Percentiles rank a stretch among this genome's conserved stretches.
Evolutionary conservation across 1,139 yeast genomes (phyloP).

Genomic region (Geotrichum histeridarum): DNA sequence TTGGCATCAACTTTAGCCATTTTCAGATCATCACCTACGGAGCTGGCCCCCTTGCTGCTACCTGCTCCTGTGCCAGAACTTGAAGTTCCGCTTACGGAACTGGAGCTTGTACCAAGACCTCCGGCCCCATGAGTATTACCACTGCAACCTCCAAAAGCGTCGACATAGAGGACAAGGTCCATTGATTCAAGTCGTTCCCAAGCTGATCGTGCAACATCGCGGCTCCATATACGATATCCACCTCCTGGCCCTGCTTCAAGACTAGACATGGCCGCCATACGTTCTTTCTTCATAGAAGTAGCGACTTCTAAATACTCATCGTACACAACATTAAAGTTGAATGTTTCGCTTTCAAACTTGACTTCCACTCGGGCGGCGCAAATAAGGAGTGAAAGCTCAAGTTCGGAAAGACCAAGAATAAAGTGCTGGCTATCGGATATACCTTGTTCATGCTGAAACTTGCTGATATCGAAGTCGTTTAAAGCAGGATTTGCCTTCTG

Average conservation of each 20-base stretch:
- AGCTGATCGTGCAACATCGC: constrained; percentile 34
- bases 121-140: constrained; percentile 6
- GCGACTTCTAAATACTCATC: constrained; percentile 66
- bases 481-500: constrained; percentile 37
- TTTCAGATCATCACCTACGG: constrained; percentile 31
- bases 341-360: constrained; percentile 49
- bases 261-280: constrained; percentile 33
- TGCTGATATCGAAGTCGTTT: constrained; percentile 36
- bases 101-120: not conserved
- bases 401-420: constrained; percentile 51
- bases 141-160: constrained; percentile 16
- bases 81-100: constrained; percentile 14
- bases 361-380: constrained; percentile 68
- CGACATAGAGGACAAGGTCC: constrained; percentile 31
- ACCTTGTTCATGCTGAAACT: constrained; percentile 23
- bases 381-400: constrained; percentile 64
- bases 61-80: not conserved
- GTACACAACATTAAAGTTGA: constrained; percentile 70
- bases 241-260: constrained; percentile 20
- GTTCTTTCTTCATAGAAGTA: constrained; percentile 44
- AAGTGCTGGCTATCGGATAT: constrained; percentile 37
- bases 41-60: constrained; percentile 9
- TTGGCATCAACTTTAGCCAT: constrained; percentile 37
- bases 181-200: constrained; percentile 38
- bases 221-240: constrained; percentile 36